A percentile compares a stretch with the other conserved stretches of the same genome.
Evolutionary conservation across 164 flowering plant genomes (phyloP).

Genomic region (Chloranthus sessilifolius): DNA sequence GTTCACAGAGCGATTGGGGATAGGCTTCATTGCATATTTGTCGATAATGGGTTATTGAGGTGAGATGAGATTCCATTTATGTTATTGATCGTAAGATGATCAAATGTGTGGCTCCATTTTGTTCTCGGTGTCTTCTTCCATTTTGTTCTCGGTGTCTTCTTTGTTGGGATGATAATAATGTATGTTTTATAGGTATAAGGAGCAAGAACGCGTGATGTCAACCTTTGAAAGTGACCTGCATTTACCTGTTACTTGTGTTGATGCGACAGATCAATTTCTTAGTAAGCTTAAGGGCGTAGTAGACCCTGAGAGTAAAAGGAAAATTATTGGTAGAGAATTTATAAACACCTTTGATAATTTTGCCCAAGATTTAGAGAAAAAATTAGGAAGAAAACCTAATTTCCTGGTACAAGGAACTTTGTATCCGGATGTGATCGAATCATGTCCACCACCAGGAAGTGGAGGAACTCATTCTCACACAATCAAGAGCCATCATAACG

Average conservation of each 20-base stretch:
- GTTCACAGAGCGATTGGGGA: constrained; percentile 95
- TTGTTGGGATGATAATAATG: not conserved
- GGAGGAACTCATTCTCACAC: constrained; percentile 94
- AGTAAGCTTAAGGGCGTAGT: constrained; percentile 75
- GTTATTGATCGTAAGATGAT: not conserved
- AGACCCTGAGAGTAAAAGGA: constrained; percentile 91
- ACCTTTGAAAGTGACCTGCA: constrained; percentile 85
- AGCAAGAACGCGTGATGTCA: constrained; percentile 85
- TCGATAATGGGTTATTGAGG: constrained; percentile 96
- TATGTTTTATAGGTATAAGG: constrained; percentile 54
- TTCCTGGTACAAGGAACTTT: constrained; percentile 95
- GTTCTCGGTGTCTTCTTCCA: no score
- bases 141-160: not conserved
- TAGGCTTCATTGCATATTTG: constrained; percentile 89
- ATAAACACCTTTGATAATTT: constrained; percentile 76
- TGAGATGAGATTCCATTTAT: constrained; percentile 10
- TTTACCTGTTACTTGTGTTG: constrained; percentile 86
- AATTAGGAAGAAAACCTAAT: constrained; percentile 58
- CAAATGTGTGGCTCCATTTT: not conserved
- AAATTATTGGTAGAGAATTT: constrained; percentile 91
- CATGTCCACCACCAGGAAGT: constrained; percentile 98
- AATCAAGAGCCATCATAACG: constrained; percentile 98
- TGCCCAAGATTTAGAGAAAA: constrained; percentile 64
- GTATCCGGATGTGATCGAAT: constrained; percentile 98
- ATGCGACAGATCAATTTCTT: constrained; percentile 75